Evolutionary conservation across 2,329 filamentous ascomycete species (phyloP).

Genomic region (Septoria petroselini): DNA sequence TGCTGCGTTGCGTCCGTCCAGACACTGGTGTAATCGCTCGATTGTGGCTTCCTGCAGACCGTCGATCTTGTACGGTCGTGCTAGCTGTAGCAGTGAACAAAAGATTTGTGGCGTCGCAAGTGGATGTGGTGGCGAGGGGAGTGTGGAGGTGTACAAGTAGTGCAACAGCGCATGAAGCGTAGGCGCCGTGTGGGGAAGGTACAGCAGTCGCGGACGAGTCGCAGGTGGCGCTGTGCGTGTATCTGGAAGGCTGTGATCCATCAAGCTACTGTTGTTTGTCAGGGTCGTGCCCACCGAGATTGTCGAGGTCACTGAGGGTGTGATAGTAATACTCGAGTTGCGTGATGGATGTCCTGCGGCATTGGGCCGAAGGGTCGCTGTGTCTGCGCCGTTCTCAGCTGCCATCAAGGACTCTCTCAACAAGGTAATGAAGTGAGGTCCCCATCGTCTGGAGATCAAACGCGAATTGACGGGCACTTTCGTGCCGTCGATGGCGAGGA

Average conservation of each 20-base stretch:
- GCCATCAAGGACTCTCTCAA: constrained; percentile 70
- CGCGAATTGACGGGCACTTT: constrained; percentile 91
- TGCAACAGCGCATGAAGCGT: constrained; percentile 88
- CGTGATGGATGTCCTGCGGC: constrained; percentile 54
- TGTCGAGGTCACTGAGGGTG: constrained; percentile 57
- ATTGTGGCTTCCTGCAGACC: constrained; percentile 90
- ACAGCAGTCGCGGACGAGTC: constrained; percentile 78
- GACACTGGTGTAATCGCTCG: constrained; percentile 79
- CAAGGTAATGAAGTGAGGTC: constrained; percentile 90
- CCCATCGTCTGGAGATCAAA: constrained; percentile 84
- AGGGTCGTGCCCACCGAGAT: constrained; percentile 43
- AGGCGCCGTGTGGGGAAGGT: constrained; percentile 85
- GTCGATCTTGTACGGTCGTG: constrained; percentile 88
- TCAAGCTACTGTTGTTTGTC: constrained; percentile 45
- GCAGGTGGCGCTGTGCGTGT: constrained; percentile 53
- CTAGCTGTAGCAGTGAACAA: constrained; percentile 89
- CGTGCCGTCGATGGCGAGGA: constrained; percentile 85
- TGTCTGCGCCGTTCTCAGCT: constrained; percentile 66
- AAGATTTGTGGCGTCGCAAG: constrained; percentile 93
- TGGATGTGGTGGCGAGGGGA: constrained; percentile 70
- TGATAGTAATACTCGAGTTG: constrained; percentile 83
- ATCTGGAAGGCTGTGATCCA: constrained; percentile 49
- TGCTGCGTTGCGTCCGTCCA: constrained; percentile 91
- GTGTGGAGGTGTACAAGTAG: constrained; percentile 87
- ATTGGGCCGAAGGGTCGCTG: constrained; percentile 68